A percentile compares a stretch with the other conserved stretches of the same genome.
These are phyloP conservation scores for Monoraphidium neglectum DNA, from an alignment of 139 green algal species.

Conservation along the genomic window DNA sequence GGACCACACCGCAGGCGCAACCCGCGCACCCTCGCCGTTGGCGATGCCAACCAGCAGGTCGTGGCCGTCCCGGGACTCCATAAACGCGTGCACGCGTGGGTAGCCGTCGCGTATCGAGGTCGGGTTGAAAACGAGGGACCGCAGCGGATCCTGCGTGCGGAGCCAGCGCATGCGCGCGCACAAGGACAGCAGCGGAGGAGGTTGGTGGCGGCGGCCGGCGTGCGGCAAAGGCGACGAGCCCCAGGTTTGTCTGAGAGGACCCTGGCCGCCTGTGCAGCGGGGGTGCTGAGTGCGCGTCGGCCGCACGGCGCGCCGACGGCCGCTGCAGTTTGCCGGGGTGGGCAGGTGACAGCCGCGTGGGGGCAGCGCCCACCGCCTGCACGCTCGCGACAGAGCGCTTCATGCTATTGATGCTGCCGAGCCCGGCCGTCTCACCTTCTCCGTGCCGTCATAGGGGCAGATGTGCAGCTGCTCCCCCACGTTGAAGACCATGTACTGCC, in stretches of 20 bases:
- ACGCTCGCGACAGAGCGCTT: not conserved
- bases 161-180: too few relatives aligned
- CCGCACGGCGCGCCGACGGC: conserved; percentile 4
- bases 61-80: conserved; percentile 45
- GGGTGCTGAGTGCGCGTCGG: not conserved
- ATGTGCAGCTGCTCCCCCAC: conserved; percentile 47
- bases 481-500: conserved; percentile 62
- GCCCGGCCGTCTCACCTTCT: conserved; percentile 24
- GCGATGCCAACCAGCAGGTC: conserved; percentile 72
- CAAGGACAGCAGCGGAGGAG: too few relatives aligned
- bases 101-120: conserved; percentile 12
- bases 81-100: conserved; percentile 53
- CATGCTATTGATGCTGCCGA: not conserved
- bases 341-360: not conserved
- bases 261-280: not conserved
- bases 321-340: not conserved
- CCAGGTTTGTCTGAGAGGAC: not conserved
- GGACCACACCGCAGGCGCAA: not conserved
- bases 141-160: conserved; percentile 33
- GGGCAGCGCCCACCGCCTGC: not conserved
- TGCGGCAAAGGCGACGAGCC: too few relatives aligned
- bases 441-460: conserved; percentile 34
- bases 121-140: conserved; percentile 41
- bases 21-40: conserved; percentile 61
- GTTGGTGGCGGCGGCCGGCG: too few relatives aligned